A percentile compares a stretch with the other conserved stretches of the same genome.
Evolutionary conservation across 148 eudicot genomes (phyloP).

Genomic region (Vaccinium vitisidaea): DNA sequence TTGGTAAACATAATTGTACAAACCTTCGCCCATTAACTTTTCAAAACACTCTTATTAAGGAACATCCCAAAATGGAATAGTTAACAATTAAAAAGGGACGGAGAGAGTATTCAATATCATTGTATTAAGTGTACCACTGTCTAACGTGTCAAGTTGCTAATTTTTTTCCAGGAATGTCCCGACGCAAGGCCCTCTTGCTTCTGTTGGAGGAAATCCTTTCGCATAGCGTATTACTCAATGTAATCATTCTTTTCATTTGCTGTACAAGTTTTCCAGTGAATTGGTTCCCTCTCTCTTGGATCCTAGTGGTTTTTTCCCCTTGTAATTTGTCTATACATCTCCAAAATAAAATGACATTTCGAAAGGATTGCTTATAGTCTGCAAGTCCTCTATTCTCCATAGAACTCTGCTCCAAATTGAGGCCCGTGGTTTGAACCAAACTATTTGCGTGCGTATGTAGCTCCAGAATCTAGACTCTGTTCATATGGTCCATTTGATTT

Average conservation of each 20-base stretch:
- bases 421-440: neutral
- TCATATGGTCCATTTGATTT: neutral
- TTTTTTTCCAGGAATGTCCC: conserved; percentile 60
- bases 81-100: too few species aligned
- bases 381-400: neutral
- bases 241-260: conserved; percentile 8
- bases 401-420: neutral
- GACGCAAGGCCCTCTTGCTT: conserved; percentile 63
- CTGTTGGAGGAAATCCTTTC: conserved; percentile 85
- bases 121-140: neutral
- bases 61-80: too few species aligned
- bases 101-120: too few species aligned
- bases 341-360: neutral
- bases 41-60: too few species aligned
- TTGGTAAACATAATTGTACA: too few species aligned
- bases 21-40: too few species aligned
- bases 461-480: neutral
- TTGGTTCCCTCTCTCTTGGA: neutral
- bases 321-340: neutral
- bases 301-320: neutral
- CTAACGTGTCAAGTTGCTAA: conserved; percentile 7
- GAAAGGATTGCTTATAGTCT: neutral
- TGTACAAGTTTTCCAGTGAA: conserved; percentile 10
- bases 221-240: conserved; percentile 35
- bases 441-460: neutral